These are phyloP conservation scores for Erythrophleum ivorense DNA, from an alignment of 331 rosid species.

Conservation along the genomic window DNA sequence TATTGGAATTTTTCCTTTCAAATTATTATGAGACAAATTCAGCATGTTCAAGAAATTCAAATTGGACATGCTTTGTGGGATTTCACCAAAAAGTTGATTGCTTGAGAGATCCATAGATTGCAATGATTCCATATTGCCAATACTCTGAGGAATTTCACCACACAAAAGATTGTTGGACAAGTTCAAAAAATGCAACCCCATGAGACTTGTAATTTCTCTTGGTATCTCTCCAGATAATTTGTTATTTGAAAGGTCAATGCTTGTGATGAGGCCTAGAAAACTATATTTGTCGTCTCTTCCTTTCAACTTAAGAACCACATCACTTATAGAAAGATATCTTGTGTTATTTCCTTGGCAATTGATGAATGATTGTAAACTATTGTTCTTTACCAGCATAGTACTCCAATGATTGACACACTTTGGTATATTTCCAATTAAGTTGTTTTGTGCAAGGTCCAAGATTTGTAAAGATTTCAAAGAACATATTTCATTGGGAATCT, in stretches of 20 bases:
- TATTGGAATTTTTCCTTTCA: constrained; percentile 27
- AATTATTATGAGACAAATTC: constrained; percentile 34
- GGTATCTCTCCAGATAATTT: constrained; percentile 44
- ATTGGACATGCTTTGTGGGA: constrained; percentile 29
- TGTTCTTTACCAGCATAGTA: constrained; percentile 15
- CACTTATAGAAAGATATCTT: neutral
- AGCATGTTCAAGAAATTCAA: constrained; percentile 15
- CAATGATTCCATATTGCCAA: constrained; percentile 27
- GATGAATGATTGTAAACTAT: neutral
- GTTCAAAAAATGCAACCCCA: constrained; percentile 23
- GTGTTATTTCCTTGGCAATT: accelerated
- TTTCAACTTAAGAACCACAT: neutral
- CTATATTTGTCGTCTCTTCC: constrained; percentile 32
- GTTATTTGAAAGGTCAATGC: constrained; percentile 47
- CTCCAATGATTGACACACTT: constrained; percentile 34
- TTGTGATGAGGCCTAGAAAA: neutral
- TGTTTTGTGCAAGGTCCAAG: constrained; percentile 46
- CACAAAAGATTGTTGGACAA: constrained; percentile 39
- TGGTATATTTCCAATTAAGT: constrained; percentile 37
- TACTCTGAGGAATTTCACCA: constrained; percentile 30
- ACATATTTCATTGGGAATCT: constrained; percentile 39
- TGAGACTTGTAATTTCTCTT: constrained; percentile 4
- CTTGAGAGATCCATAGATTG: constrained; percentile 29
- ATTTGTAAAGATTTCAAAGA: neutral
- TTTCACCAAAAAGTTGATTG: constrained; percentile 29